A percentile compares a stretch with the other conserved stretches of the same genome.
Evolutionary conservation across 768 basidiomycete genomes (phyloP).

Genomic region (Imleria badia): DNA sequence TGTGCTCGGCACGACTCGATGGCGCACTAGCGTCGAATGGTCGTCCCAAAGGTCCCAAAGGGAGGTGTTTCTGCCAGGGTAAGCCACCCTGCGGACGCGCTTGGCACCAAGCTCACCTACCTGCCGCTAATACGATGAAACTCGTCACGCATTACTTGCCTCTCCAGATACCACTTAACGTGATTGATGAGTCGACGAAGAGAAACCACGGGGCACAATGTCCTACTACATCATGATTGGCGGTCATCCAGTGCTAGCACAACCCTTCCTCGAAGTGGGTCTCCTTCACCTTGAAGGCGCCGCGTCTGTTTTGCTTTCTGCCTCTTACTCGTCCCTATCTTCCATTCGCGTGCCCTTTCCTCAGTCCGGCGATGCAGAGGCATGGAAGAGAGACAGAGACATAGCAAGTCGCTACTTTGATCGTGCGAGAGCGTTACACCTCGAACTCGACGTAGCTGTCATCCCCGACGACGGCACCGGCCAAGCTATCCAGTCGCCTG

Average conservation of each 20-base stretch:
- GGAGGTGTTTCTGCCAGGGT: constrained; percentile 75
- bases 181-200: constrained; percentile 34
- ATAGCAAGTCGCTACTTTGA: constrained; percentile 72
- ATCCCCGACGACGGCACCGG: constrained; percentile 49
- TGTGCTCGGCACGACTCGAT: constrained; percentile 41
- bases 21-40: constrained; percentile 38
- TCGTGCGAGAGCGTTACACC: constrained; percentile 58
- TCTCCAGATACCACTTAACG: constrained; percentile 44
- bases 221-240: constrained; percentile 74
- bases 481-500: constrained; percentile 27
- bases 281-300: constrained; percentile 78
- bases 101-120: constrained; percentile 75
- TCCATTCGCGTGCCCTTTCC: constrained; percentile 69
- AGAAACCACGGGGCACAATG: constrained; percentile 49
- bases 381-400: constrained; percentile 74
- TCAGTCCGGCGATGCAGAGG: constrained; percentile 55
- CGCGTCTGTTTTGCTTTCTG: constrained; percentile 66
- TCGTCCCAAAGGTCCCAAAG: constrained; percentile 50
- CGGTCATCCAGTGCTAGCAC: constrained; percentile 63
- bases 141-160: constrained; percentile 74
- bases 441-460: constrained; percentile 66
- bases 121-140: constrained; percentile 76
- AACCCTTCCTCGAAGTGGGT: constrained; percentile 76
- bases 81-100: constrained; percentile 50
- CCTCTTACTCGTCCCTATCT: constrained; percentile 74